Evolutionary conservation across 2,329 filamentous ascomycete species (phyloP), one percentile per base, ranked within the genome.

Genomic region (Karstenula rhodostoma): DNA sequence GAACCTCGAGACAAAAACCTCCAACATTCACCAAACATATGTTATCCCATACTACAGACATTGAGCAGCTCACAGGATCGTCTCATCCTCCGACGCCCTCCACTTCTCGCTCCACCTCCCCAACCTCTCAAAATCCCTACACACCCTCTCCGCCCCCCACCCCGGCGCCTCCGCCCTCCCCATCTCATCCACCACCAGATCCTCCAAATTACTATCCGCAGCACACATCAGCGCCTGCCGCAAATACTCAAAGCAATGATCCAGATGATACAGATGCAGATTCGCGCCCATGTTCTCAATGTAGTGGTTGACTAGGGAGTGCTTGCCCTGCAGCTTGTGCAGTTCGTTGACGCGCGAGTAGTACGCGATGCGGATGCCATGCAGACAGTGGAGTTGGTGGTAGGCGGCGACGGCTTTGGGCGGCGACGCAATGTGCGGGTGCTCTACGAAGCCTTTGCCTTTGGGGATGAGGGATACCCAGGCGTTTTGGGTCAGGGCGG

Each of bases 211-310:
- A 10, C 56, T 56, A 43, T 66, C 63, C n/a, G 59, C 61, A 1
- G 57, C 53, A 44, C 63, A 66, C 40, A 66, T 62, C 9, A 66
- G 37, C 22, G 57, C 46, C 52, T 66, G 63, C 17, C 63, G 49
- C 19, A 64, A 42, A n/a, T 64, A 60, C 33, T 66, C 63, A n/a
- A 64, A 62, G 51, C 63, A 66, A 59, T 66, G 61, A 7, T 56
- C 56, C 1, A 56, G 22, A 49, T 67, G 64, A 23, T 47, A 40
- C 6, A 50, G 49, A 32, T 43, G 17, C 22, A 29, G 23, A 23
- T 54, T 44, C 23, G 33, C 57, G 17, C 43, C 49, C 32, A 43
- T 22, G 3, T 54, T 25, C n/a, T 59, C 42, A 15, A 60, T 22
- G 33, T 42, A 52, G 15, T 47, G 52, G 12, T 44, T 35, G 6